Evolutionary conservation across 192 early-diverging fungal species (phyloP).

Genomic region (Coemansia sp.): DNA sequence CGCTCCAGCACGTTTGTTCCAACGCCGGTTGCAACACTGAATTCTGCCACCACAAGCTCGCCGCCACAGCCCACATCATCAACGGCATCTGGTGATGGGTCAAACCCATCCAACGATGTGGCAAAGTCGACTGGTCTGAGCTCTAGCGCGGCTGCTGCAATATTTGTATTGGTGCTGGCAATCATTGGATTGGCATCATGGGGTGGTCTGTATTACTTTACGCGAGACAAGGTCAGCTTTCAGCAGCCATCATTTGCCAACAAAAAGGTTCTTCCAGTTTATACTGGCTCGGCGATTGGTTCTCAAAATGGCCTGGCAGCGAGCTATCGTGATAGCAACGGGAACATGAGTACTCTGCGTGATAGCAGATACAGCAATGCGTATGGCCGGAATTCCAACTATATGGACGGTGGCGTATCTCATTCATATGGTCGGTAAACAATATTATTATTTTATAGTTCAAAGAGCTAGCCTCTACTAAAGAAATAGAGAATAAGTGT

Average conservation of each 20-base stretch:
- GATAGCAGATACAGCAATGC: background rate
- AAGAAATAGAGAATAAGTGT: no score
- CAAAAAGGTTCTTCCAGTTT: background rate
- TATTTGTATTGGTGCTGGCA: conserved; percentile 4
- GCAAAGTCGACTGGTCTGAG: background rate
- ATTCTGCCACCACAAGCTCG: background rate
- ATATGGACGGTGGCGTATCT: no score
- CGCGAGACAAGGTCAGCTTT: background rate
- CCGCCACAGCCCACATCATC: background rate
- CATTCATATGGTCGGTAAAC: no score
- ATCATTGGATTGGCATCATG: conserved; percentile 24
- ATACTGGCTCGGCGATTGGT: background rate
- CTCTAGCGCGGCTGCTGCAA: conserved; percentile 2
- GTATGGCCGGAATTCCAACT: no score
- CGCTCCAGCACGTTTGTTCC: background rate
- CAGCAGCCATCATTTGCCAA: background rate
- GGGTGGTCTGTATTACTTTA: conserved; percentile 15
- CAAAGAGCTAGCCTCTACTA: no score
- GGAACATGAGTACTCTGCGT: background rate
- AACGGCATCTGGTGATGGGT: background rate
- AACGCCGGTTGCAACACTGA: background rate
- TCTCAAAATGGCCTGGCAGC: background rate
- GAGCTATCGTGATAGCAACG: background rate
- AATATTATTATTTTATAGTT: no score
- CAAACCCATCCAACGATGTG: background rate